Conservation (phyloP, 108 stramenopile species). For the Nitzschia sp. region DNA sequence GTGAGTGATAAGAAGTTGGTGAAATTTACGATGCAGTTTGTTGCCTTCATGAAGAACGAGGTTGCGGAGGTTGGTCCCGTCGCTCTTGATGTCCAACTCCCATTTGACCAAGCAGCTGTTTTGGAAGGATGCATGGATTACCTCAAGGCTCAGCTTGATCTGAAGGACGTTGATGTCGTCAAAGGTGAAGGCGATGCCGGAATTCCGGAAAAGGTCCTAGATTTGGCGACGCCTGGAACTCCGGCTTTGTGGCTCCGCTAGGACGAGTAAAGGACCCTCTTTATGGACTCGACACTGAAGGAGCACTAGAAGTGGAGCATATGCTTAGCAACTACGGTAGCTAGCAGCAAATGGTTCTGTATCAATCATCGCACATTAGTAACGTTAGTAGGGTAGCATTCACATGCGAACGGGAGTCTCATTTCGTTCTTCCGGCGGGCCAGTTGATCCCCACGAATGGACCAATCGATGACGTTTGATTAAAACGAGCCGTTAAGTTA, state of each 20-base stretch:
- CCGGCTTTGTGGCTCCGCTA: slow-evolving; percentile 78
- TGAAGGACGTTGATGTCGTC: slow-evolving; percentile 59
- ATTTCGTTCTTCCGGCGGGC: no score
- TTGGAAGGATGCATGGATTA: slow-evolving; percentile 66
- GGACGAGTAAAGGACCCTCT: no score
- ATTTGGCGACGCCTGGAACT: slow-evolving; percentile 77
- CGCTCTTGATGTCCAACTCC: slow-evolving; percentile 83
- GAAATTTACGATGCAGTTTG: slow-evolving; percentile 94
- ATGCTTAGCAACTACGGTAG: no score
- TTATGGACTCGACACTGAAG: no score
- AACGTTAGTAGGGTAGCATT: no score
- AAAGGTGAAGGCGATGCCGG: slow-evolving; percentile 51
- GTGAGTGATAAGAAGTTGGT: slow-evolving; percentile 86
- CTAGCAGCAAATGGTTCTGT: no score
- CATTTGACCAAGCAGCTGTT: slow-evolving; percentile 84
- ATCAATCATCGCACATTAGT: no score
- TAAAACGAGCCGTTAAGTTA: no score
- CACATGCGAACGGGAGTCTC: no score
- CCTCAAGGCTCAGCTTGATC: slow-evolving; percentile 69
- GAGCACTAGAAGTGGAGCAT: no score
- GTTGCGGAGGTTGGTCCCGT: slow-evolving; percentile 81
- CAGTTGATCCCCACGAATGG: no score
- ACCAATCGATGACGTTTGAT: no score
- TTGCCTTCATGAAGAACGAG: slow-evolving; percentile 89
- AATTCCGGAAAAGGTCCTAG: slow-evolving; percentile 57